A percentile compares a stretch with the other conserved stretches of the same genome.
phyloP scores from a whole-genome alignment of 2,329 filamentous ascomycete species.

The Aspergillus aculeatus region DNA sequence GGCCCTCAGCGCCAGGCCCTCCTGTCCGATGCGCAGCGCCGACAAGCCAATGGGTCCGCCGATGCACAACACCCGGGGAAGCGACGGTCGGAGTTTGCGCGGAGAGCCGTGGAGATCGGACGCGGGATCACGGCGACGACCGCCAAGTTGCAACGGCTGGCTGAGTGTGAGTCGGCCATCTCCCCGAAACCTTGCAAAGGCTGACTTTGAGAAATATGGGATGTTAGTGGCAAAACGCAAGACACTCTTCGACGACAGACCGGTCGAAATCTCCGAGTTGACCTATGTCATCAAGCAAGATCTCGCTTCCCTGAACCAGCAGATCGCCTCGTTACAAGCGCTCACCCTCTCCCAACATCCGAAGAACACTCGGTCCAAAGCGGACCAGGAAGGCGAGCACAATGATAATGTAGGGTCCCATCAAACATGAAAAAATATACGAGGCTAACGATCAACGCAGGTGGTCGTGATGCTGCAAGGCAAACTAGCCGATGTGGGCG shows the following conservation, averaged over 20 bases:
- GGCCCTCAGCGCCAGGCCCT: constrained; percentile 78
- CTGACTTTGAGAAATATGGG: neutral
- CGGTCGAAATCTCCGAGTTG: constrained; percentile 94
- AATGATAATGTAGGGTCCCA: constrained; percentile 75
- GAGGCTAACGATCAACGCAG: constrained; percentile 27
- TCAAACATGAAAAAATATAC: too few species aligned
- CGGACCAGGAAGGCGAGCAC: constrained; percentile 85
- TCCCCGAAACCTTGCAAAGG: neutral
- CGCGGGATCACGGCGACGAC: constrained; percentile 88
- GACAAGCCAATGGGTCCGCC: constrained; percentile 59
- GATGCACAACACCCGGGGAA: constrained; percentile 47
- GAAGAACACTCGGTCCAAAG: constrained; percentile 47
- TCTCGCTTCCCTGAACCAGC: constrained; percentile 77
- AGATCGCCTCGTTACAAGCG: constrained; percentile 79
- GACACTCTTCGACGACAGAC: constrained; percentile 94
- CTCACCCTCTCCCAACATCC: constrained; percentile 77
- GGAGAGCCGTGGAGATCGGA: constrained; percentile 86
- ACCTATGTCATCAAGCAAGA: constrained; percentile 99
- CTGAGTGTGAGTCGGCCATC: constrained; percentile 61
- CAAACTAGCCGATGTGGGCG: constrained; percentile 86
- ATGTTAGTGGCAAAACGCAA: constrained; percentile 81
- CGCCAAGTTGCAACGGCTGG: constrained; percentile 90
- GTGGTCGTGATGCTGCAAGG: constrained; percentile 86
- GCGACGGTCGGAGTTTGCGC: constrained; percentile 82
- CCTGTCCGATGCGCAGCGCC: constrained; percentile 66